Base-by-base conservation (phyloP, 1,284 basidiomycete genomes). In the Boletus sp. region DNA sequence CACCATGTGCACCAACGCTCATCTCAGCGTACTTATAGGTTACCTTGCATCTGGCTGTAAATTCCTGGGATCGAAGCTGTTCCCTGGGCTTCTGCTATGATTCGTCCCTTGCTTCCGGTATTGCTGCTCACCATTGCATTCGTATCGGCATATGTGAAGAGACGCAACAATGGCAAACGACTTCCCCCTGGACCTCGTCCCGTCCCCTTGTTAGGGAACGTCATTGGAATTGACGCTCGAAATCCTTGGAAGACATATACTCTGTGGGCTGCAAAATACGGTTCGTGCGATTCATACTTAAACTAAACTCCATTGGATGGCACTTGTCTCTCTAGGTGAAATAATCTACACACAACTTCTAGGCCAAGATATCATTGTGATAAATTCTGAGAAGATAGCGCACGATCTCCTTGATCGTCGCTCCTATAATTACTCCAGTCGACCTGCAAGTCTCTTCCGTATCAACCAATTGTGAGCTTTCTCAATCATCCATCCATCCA, bases 331-430 rank as follows among this genome's bases (percentile, higher is more conserved):
- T 12, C 17, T 16, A 19, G 33, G 33, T 34, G 46, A 57, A 35
- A 14, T 57, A 9, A 13, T 55, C 8, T 46, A 51, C 19, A 55
- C 42, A 32, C 36, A 49, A 50, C 41, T 44, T 43, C 34, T 52
- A 23, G 27, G 36, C 39, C 45, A 44, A 50, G 46, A 44, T 49
- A 35, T 48, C 46, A 20, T 52, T 40, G 27, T 57, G 13, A 42
- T 55, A 23, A 55, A 55, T 16, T 57, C 55, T 8, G 47, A 57
- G 38, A 25, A 25, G 33, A 50, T 38, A 46, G 54, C 49, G 0
- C 41, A 30, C 5, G 56, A 43, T 17, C 45, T 58, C 27, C 41
- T 56, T 34, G 49, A 41, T 16, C 39, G 37, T 9, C 52, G 33
- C 10, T 34, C 33, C n/a, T 9, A 19, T 19, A 34, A 34, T 12